These are phyloP conservation scores for Myochromella boudieri DNA, from an alignment of 768 basidiomycete species.

Conservation along the genomic window DNA sequence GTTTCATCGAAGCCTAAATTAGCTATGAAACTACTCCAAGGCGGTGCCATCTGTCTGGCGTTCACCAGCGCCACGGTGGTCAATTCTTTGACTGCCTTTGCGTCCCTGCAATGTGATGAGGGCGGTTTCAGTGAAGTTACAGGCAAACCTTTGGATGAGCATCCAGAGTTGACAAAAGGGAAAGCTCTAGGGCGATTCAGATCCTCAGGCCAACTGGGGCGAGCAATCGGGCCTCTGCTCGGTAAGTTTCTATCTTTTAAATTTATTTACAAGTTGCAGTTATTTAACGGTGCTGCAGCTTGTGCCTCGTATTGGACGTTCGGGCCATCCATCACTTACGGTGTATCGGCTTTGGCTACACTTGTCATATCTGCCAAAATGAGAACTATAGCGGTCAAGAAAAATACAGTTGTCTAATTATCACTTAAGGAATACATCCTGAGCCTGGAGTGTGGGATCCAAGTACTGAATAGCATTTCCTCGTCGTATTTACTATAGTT, in stretches of 20 bases:
- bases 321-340: constrained; percentile 79
- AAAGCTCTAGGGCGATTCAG: constrained; percentile 83
- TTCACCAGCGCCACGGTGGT: constrained; percentile 97
- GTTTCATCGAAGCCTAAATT: constrained; percentile 38
- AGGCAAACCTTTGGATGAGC: constrained; percentile 52
- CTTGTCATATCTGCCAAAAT: constrained; percentile 55
- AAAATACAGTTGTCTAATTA: constrained; percentile 28
- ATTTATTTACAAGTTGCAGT: constrained; percentile 12
- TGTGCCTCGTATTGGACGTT: constrained; percentile 90
- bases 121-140: constrained; percentile 51
- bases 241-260: constrained; percentile 43
- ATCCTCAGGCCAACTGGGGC: constrained; percentile 91
- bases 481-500: no score
- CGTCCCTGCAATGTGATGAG: constrained; percentile 89
- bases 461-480: no score
- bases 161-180: constrained; percentile 79
- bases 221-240: constrained; percentile 90
- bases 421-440: no score
- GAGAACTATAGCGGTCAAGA: constrained; percentile 44
- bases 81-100: constrained; percentile 87
- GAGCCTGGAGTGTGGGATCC: no score
- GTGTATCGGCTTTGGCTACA: constrained; percentile 65
- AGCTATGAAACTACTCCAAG: constrained; percentile 55
- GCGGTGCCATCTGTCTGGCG: constrained; percentile 82
- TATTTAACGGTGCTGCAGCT: constrained; percentile 42